A percentile compares a stretch with the other conserved stretches of the same genome.
Evolutionary conservation across 1,284 basidiomycete species (phyloP).

Genomic region (Fomitopsis palustris): DNA sequence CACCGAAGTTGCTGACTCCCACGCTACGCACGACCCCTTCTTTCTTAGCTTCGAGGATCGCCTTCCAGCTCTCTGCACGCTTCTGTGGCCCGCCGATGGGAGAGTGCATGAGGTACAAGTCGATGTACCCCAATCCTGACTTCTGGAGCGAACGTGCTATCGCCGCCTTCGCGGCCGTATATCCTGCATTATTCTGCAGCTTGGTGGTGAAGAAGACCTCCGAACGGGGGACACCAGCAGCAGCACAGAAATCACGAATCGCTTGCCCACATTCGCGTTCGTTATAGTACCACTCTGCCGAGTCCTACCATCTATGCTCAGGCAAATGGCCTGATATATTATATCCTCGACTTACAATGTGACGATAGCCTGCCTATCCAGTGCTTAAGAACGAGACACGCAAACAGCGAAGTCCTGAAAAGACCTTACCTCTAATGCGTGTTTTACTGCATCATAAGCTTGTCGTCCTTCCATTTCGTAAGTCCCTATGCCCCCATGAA

Average conservation of each 20-base stretch:
- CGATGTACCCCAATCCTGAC: conserved; percentile 56
- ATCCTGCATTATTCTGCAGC: conserved; percentile 56
- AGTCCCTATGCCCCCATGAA: conserved; percentile 38
- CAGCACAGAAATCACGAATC: conserved; percentile 52
- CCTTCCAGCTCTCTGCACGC: conserved; percentile 55
- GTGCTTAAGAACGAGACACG: neutral
- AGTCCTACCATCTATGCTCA: conserved; percentile 46
- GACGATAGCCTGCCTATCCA: conserved; percentile 57
- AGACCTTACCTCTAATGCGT: conserved; percentile 54
- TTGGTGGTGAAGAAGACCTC: conserved; percentile 72
- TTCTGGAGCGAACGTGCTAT: conserved; percentile 52
- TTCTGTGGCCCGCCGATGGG: conserved; percentile 50
- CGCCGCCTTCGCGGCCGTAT: conserved; percentile 44
- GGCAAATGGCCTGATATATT: conserved; percentile 13
- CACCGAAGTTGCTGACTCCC: conserved; percentile 70
- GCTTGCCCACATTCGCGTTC: conserved; percentile 60
- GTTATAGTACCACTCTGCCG: conserved; percentile 67
- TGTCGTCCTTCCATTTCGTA: conserved; percentile 62
- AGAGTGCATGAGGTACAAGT: conserved; percentile 71
- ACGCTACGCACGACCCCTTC: conserved; percentile 61
- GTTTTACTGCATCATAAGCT: conserved; percentile 54
- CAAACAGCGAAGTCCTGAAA: neutral
- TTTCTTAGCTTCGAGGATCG: conserved; percentile 52
- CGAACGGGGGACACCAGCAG: conserved; percentile 42
- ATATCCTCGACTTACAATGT: conserved; percentile 46